A percentile compares a stretch with the other conserved stretches of the same genome.
These are phyloP conservation scores for Aspergillus aculeatinus DNA, from an alignment of 2,329 filamentous ascomycete genomes.

Conservation along the genomic window DNA sequence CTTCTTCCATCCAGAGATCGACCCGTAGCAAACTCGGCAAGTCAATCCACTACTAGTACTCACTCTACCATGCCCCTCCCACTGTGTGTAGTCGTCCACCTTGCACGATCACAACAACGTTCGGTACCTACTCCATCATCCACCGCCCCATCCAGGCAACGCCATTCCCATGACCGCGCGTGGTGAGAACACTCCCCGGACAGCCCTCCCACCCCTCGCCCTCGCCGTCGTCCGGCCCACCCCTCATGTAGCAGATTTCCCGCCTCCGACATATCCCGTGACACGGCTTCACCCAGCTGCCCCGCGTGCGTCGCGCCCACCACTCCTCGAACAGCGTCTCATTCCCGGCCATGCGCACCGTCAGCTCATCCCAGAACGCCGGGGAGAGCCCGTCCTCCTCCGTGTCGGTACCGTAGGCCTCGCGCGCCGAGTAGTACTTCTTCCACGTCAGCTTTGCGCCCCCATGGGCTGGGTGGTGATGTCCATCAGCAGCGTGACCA, in stretches of 20 bases:
- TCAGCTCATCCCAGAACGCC: constrained; percentile 60
- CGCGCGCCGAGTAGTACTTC: constrained; percentile 58
- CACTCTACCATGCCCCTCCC: no score
- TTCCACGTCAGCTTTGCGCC: constrained; percentile 49
- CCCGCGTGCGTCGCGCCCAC: constrained; percentile 50
- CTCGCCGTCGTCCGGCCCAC: neutral
- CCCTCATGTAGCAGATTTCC: constrained; percentile 47
- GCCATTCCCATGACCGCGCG: no score
- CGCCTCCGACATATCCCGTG: constrained; percentile 43
- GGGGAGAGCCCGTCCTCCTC: neutral
- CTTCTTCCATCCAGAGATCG: neutral
- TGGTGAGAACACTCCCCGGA: no score
- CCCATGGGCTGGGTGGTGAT: no score
- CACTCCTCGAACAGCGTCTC: constrained; percentile 49
- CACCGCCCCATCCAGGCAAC: no score
- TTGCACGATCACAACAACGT: no score
- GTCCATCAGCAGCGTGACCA: no score
- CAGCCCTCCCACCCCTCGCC: no score
- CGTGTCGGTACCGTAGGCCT: constrained; percentile 46
- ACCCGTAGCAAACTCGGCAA: neutral
- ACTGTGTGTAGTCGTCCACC: no score
- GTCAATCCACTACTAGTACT: no score
- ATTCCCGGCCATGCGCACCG: constrained; percentile 48
- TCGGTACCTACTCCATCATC: no score
- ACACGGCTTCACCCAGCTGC: constrained; percentile 46